These are phyloP conservation scores for Xylaria sp. DNA, from an alignment of 2,329 filamentous ascomycete genomes.

Conservation along the genomic window DNA sequence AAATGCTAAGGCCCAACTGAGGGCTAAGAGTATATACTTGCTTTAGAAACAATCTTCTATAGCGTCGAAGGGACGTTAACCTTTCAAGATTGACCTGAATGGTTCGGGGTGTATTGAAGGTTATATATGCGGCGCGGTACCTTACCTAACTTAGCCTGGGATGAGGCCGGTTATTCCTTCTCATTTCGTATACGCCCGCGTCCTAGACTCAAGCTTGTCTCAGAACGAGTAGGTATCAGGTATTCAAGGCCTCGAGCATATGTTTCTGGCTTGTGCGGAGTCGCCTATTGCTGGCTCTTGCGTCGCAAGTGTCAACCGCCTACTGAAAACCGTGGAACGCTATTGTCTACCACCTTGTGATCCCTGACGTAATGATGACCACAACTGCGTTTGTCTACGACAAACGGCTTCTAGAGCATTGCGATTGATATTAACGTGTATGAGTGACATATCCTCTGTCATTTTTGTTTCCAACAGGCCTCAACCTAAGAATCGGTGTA, in stretches of 20 bases:
- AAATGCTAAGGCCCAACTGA: no score
- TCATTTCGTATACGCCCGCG: neutral
- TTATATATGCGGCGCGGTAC: neutral
- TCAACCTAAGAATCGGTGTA: conserved; percentile 19
- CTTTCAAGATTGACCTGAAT: no score
- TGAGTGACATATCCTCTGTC: conserved; percentile 8
- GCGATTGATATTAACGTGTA: conserved; percentile 1
- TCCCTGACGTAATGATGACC: neutral
- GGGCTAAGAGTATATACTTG: neutral
- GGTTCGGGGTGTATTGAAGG: neutral
- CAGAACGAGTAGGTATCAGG: no score
- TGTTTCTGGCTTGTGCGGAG: neutral
- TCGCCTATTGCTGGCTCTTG: neutral
- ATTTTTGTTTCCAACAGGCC: conserved; percentile 5
- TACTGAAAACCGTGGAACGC: neutral
- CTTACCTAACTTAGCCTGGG: neutral
- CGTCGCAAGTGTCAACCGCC: neutral
- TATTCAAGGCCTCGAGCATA: no score
- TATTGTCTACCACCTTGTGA: neutral
- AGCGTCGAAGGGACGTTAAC: neutral
- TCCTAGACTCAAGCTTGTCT: neutral
- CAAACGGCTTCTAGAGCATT: neutral
- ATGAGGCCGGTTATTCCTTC: conserved; percentile 8
- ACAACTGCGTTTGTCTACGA: neutral
- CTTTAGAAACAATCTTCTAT: neutral